phyloP scores from a whole-genome alignment of 1,284 basidiomycete species.

The Ceratorhiza oryzae-sativae region DNA sequence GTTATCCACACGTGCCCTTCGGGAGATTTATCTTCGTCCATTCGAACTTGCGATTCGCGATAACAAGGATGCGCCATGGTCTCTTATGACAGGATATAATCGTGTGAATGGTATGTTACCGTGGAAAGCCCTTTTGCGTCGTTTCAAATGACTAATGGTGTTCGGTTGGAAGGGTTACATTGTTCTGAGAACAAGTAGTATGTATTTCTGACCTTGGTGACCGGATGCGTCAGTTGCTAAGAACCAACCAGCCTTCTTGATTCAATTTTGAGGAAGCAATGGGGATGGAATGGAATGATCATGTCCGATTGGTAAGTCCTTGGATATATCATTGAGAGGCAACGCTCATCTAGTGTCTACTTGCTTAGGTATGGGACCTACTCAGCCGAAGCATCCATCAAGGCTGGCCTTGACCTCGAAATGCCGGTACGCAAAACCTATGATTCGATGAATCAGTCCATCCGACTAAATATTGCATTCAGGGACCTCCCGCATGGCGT shows the following conservation, averaged over 20 bases:
- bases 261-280: conserved; percentile 69
- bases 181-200: conserved; percentile 30
- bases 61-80: conserved; percentile 40
- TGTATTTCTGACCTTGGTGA: neutral
- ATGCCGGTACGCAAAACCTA: conserved; percentile 54
- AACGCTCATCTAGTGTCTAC: conserved; percentile 38
- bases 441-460: conserved; percentile 6
- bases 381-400: conserved; percentile 63
- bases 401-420: conserved; percentile 67
- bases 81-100: conserved; percentile 45
- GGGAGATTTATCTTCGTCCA: conserved; percentile 76
- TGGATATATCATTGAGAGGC: conserved; percentile 16
- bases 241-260: conserved; percentile 55
- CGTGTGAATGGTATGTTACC: conserved; percentile 49
- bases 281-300: conserved; percentile 69
- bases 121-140: conserved; percentile 41
- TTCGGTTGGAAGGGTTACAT: conserved; percentile 50
- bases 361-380: conserved; percentile 66
- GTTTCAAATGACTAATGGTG: neutral
- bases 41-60: conserved; percentile 50
- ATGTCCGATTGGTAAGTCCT: conserved; percentile 68
- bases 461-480: neutral
- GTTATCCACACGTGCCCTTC: conserved; percentile 66
- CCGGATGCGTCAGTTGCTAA: conserved; percentile 46
- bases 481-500: conserved; percentile 58